Percentiles rank a stretch among this genome's conserved stretches.
Evolutionary conservation across 805 yeast species (phyloP).

Genomic region (Yarrowia sp.): DNA sequence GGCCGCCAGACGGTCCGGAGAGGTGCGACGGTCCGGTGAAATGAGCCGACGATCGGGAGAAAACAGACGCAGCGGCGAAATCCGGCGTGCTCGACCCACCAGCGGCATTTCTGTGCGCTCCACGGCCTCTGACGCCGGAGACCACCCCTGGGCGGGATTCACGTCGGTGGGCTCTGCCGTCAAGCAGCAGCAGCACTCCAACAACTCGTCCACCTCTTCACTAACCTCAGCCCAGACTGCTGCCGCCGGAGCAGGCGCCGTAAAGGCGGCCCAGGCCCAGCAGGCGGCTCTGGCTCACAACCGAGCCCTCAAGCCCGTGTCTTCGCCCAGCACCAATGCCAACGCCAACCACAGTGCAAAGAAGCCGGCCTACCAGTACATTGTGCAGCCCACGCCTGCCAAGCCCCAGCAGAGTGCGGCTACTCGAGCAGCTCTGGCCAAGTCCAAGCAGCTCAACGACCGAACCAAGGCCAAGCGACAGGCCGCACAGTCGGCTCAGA

Average conservation of each 20-base stretch:
- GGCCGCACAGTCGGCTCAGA: slow-evolving; percentile 24
- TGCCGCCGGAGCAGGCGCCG: slow-evolving; percentile 25
- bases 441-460: slow-evolving; percentile 32
- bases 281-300: slow-evolving; percentile 25
- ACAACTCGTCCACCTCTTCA: slow-evolving; percentile 34
- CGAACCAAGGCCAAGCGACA: slow-evolving; percentile 37
- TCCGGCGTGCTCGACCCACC: slow-evolving; percentile 22
- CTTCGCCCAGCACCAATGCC: slow-evolving; percentile 21
- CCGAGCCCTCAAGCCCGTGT: slow-evolving; percentile 33
- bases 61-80: slow-evolving; percentile 17
- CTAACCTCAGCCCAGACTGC: slow-evolving; percentile 32
- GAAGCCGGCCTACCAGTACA: slow-evolving; percentile 33
- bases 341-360: slow-evolving; percentile 30
- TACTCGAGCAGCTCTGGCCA: slow-evolving; percentile 36
- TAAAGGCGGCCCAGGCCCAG: slow-evolving; percentile 35
- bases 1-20: slow-evolving; percentile 22
- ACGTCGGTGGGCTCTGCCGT: slow-evolving; percentile 30
- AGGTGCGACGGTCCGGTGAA: slow-evolving; percentile 29
- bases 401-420: slow-evolving; percentile 37
- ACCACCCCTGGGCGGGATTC: slow-evolving; percentile 29
- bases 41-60: slow-evolving; percentile 28
- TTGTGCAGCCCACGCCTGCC: slow-evolving; percentile 26
- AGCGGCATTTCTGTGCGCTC: slow-evolving; percentile 26
- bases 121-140: slow-evolving; percentile 12
- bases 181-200: slow-evolving; percentile 30